Evolutionary conservation across 2,329 filamentous ascomycete species (phyloP).

Genomic region (Penicillium rolfsii): DNA sequence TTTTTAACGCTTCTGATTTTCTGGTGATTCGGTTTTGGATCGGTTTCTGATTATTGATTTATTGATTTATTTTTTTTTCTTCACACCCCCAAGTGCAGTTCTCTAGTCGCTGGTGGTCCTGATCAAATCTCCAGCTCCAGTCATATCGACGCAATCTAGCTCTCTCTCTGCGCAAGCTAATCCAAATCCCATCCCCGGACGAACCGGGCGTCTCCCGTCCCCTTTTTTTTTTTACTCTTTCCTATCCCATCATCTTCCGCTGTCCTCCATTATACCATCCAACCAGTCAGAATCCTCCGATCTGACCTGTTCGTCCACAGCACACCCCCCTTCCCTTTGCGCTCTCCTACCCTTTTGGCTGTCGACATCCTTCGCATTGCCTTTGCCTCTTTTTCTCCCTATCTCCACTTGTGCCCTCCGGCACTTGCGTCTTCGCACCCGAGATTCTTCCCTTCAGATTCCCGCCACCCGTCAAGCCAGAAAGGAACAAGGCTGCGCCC

Average conservation of each 20-base stretch:
- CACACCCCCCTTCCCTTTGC: background rate
- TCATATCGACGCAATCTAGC: background rate
- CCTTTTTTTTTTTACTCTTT: background rate
- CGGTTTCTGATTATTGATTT: background rate
- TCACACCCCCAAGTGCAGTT: background rate
- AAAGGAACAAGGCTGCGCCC: conserved; percentile 25
- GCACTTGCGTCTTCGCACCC: conserved; percentile 14
- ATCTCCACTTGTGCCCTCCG: background rate
- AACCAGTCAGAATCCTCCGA: conserved; percentile 7
- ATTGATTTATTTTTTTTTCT: background rate
- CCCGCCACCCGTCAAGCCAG: conserved; percentile 29
- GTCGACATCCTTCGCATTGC: background rate
- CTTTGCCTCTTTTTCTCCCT: background rate
- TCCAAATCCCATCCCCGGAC: conserved; percentile 3
- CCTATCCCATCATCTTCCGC: background rate
- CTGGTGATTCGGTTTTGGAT: background rate
- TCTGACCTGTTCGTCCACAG: conserved; percentile 13
- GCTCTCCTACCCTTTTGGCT: background rate
- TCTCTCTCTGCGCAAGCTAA: background rate
- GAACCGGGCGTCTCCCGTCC: background rate
- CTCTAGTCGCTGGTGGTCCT: no score
- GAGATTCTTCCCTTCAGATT: conserved; percentile 22
- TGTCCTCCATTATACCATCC: background rate
- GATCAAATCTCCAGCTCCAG: no score
- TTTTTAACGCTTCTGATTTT: background rate